A percentile compares a stretch with the other conserved stretches of the same genome.
Evolutionary conservation across 1,284 basidiomycete genomes (phyloP).

Genomic region (Marasmius sp.): DNA sequence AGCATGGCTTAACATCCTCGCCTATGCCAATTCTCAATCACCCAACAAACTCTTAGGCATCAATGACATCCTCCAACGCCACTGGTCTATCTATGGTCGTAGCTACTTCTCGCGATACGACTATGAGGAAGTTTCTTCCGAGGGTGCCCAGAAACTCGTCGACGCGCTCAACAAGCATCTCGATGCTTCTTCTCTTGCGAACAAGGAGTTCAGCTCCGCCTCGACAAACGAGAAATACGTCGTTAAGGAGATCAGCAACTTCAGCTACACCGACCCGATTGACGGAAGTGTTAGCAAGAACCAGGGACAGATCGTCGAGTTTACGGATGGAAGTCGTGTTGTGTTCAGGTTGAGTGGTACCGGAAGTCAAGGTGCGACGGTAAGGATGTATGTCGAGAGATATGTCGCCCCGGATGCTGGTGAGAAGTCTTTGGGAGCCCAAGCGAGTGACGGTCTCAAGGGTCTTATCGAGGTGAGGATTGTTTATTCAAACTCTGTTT

Average conservation of each 20-base stretch:
- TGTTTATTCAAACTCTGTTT: background rate
- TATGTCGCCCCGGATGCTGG: conserved; percentile 81
- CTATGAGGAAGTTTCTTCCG: conserved; percentile 96
- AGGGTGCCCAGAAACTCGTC: conserved; percentile 87
- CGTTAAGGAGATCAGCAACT: conserved; percentile 82
- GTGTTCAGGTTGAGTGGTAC: conserved; percentile 97
- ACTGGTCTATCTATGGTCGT: conserved; percentile 93
- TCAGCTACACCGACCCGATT: conserved; percentile 97
- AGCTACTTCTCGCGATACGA: conserved; percentile 99
- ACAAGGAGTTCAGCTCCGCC: conserved; percentile 64
- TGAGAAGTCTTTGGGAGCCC: conserved; percentile 67
- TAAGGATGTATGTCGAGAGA: conserved; percentile 89
- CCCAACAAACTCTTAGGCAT: conserved; percentile 78
- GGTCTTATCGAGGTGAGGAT: conserved; percentile 79
- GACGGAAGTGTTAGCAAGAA: conserved; percentile 92
- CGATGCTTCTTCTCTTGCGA: conserved; percentile 63
- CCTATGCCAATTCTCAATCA: conserved; percentile 86
- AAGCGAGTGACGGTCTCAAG: conserved; percentile 89
- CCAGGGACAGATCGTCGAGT: conserved; percentile 93
- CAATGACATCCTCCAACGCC: conserved; percentile 83
- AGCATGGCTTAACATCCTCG: conserved; percentile 98
- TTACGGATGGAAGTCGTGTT: conserved; percentile 89
- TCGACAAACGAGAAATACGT: conserved; percentile 75
- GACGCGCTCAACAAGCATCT: conserved; percentile 76
- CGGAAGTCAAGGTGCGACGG: conserved; percentile 93